Evolutionary conservation across 495 filamentous ascomycete species (phyloP).

Genomic region (Sporormia fimetaria): DNA sequence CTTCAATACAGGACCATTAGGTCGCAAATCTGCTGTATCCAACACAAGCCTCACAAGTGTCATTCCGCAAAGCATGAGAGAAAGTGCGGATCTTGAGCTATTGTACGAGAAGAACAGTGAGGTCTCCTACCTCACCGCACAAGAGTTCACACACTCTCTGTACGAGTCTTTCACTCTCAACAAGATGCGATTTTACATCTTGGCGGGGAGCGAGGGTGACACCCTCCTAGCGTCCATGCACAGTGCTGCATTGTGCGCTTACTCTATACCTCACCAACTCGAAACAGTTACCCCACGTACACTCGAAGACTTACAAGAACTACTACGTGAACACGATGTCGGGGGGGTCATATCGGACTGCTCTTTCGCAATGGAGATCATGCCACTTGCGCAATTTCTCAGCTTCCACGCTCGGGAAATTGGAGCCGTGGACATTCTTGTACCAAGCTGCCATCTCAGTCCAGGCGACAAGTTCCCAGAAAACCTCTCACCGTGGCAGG

Average conservation of each 20-base stretch:
- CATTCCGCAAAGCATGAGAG: conserved; percentile 38
- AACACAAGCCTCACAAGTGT: conserved; percentile 58
- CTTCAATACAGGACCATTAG: conserved; percentile 59
- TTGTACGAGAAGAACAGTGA: conserved; percentile 34
- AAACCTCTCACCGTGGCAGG: conserved; percentile 50
- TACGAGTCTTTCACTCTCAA: conserved; percentile 47
- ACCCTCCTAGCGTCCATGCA: conserved; percentile 73
- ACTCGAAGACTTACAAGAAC: conserved; percentile 50
- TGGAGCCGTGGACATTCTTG: conserved; percentile 71
- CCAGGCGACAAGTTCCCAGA: conserved; percentile 52
- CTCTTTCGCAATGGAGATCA: conserved; percentile 68
- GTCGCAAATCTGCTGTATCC: conserved; percentile 55
- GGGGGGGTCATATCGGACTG: conserved; percentile 61
- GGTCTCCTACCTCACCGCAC: conserved; percentile 37
- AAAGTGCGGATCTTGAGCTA: conserved; percentile 15
- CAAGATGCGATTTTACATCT: conserved; percentile 62
- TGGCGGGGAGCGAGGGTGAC: conserved; percentile 62
- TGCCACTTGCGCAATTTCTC: conserved; percentile 53
- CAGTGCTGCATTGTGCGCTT: conserved; percentile 58
- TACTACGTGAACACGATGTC: conserved; percentile 54
- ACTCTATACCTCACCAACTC: conserved; percentile 63
- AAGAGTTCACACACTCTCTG: conserved; percentile 45
- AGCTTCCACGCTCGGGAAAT: conserved; percentile 69
- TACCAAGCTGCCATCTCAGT: conserved; percentile 52
- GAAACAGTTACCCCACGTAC: conserved; percentile 52